A percentile compares a stretch with the other conserved stretches of the same genome.
Evolutionary conservation across 164 flowering plant species (phyloP).

Genomic region (Sedum album): DNA sequence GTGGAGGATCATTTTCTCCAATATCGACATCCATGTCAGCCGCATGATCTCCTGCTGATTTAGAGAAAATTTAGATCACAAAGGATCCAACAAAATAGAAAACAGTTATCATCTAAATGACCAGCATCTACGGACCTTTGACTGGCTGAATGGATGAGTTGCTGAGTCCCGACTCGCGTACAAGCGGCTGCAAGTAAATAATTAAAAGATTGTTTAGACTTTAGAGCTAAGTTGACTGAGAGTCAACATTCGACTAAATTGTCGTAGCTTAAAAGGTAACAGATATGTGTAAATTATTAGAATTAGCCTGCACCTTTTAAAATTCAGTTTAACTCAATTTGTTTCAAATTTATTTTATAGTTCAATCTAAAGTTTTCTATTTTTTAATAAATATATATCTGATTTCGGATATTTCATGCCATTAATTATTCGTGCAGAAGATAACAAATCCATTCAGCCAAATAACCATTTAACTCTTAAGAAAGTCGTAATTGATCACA

Average conservation of each 20-base stretch:
- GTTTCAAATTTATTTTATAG: no score
- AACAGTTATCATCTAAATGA: neutral
- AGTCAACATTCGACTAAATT: neutral
- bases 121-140: neutral
- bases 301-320: no score
- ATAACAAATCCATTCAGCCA: no score
- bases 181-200: neutral
- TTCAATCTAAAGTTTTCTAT: no score
- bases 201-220: neutral
- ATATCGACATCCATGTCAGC: neutral
- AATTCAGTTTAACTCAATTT: no score
- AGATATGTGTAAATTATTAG: no score
- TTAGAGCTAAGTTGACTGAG: neutral
- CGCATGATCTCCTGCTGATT: neutral
- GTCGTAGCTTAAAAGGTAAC: no score
- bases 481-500: no score
- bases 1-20: neutral
- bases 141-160: neutral
- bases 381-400: no score
- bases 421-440: no score
- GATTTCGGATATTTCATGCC: no score
- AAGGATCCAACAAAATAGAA: neutral
- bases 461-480: no score
- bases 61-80: neutral
- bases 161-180: slow-evolving; percentile 5